Conservation (phyloP, 768 basidiomycete species). For the Trametes meyenii region DNA sequence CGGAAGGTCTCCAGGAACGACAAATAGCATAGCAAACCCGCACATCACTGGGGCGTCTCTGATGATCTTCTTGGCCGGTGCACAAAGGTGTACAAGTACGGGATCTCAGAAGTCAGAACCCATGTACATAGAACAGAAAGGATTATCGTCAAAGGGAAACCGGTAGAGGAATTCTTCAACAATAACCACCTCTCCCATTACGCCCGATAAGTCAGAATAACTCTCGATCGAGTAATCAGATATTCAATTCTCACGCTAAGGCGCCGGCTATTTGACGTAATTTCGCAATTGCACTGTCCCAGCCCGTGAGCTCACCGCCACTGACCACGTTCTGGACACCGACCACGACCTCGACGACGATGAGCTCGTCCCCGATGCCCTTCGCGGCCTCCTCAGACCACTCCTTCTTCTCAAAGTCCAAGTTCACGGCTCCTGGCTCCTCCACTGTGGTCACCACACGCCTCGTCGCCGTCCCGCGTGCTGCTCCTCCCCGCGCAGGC, state of each 20-base stretch:
- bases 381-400: slow-evolving; percentile 28
- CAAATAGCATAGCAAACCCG: too few species aligned
- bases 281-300: too few species aligned
- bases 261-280: slow-evolving; percentile 4
- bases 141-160: too few species aligned
- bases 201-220: neutral
- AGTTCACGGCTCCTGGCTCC: slow-evolving; percentile 23
- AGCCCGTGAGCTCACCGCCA: slow-evolving; percentile 16
- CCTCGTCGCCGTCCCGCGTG: slow-evolving; percentile 29
- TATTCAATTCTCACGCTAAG: neutral
- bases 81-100: too few species aligned
- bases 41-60: too few species aligned
- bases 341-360: slow-evolving; percentile 18
- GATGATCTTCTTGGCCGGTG: too few species aligned
- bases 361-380: slow-evolving; percentile 20
- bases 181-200: neutral
- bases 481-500: slow-evolving; percentile 19
- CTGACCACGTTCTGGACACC: slow-evolving; percentile 12
- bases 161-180: neutral
- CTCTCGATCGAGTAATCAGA: neutral
- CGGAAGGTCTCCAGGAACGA: slow-evolving; percentile 9
- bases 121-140: too few species aligned
- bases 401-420: slow-evolving; percentile 38
- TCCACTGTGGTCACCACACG: slow-evolving; percentile 35
- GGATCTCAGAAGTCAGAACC: too few species aligned